These are phyloP conservation scores for Saturnispora diversa DNA, from an alignment of 805 yeast genomes.

Conservation along the genomic window DNA sequence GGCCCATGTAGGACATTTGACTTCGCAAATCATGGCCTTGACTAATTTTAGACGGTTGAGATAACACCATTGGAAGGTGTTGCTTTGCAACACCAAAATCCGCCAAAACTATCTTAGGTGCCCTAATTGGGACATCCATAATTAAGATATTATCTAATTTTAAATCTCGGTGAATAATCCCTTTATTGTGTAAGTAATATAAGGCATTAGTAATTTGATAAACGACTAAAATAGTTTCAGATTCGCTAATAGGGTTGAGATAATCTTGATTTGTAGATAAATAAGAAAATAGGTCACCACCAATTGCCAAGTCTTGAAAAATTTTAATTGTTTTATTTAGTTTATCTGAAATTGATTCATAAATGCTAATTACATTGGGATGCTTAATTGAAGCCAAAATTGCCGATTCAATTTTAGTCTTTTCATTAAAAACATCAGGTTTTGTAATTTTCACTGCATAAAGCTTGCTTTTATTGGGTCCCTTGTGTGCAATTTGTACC, in stretches of 20 bases:
- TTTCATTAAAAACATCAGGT: conserved; percentile 21
- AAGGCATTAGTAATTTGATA: conserved; percentile 53
- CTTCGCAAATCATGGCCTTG: too few species aligned
- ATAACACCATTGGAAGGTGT: conserved; percentile 8
- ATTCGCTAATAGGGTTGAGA: conserved; percentile 39
- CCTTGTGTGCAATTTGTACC: conserved; percentile 30
- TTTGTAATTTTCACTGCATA: conserved; percentile 43
- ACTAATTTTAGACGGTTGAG: conserved; percentile 6
- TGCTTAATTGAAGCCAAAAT: conserved; percentile 63
- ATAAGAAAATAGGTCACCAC: conserved; percentile 91
- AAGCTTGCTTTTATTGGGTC: conserved; percentile 19
- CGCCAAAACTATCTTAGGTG: conserved; percentile 48
- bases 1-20: too few species aligned
- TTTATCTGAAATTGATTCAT: conserved; percentile 60
- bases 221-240: conserved; percentile 44
- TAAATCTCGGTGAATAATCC: conserved; percentile 59
- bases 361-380: conserved; percentile 82
- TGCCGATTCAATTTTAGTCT: conserved; percentile 34
- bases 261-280: conserved; percentile 56
- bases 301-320: conserved; percentile 89
- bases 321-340: conserved; percentile 81
- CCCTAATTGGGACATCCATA: conserved; percentile 43
- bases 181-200: conserved; percentile 42
- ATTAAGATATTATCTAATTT: conserved; percentile 62
- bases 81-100: conserved; percentile 54